Conservation (phyloP, 2,329 filamentous ascomycete species). For the Diplodia scrobiculata region DNA sequence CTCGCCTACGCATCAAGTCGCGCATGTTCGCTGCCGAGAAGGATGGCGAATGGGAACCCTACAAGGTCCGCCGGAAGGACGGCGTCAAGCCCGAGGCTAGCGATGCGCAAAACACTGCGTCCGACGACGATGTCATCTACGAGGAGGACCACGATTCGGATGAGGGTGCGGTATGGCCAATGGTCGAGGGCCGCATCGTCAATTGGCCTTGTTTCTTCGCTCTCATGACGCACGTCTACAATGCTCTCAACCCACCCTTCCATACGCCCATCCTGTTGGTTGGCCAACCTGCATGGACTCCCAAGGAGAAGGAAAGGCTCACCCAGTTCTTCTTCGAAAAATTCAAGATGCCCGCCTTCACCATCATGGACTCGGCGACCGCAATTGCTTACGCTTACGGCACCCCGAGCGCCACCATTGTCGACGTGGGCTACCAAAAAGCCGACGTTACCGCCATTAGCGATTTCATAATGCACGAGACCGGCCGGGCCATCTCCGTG, state of each 20-base stretch:
- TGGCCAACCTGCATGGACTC: conserved; percentile 85
- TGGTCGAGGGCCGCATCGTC: conserved; percentile 76
- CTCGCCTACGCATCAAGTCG: conserved; percentile 81
- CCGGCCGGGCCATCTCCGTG: conserved; percentile 63
- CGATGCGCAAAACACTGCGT: conserved; percentile 42
- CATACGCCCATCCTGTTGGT: conserved; percentile 93
- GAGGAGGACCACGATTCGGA: conserved; percentile 87
- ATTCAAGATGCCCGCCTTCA: conserved; percentile 90
- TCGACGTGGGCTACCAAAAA: conserved; percentile 91
- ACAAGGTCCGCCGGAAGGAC: conserved; percentile 65
- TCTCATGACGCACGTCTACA: conserved; percentile 88
- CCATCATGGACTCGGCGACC: conserved; percentile 83
- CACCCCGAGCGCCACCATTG: conserved; percentile 75
- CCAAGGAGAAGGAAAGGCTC: conserved; percentile 81
- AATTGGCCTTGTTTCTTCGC: conserved; percentile 94
- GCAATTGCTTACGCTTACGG: conserved; percentile 83
- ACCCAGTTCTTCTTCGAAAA: conserved; percentile 97
- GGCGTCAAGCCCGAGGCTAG: conserved; percentile 33
- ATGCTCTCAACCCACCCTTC: conserved; percentile 83
- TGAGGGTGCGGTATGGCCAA: conserved; percentile 87
- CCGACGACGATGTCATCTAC: conserved; percentile 64
- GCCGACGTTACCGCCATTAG: conserved; percentile 88
- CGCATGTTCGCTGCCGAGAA: conserved; percentile 87
- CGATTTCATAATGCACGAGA: conserved; percentile 75
- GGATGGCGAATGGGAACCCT: conserved; percentile 76